Conservation (phyloP, 1,284 basidiomycete species). For the Malassezia sympodialis region DNA sequence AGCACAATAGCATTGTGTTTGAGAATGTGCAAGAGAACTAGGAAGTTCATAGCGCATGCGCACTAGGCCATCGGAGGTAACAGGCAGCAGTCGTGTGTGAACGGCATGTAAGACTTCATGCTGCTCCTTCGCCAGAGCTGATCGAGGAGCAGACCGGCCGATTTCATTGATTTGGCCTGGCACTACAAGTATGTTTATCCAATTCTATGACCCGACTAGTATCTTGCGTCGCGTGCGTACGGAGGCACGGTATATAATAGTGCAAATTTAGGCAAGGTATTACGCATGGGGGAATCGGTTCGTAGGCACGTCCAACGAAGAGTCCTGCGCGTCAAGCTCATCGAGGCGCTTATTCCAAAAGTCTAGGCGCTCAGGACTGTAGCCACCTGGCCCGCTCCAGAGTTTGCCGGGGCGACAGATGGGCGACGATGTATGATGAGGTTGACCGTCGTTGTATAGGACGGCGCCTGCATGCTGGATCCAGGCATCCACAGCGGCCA, state of each 20-base stretch:
- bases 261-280: not conserved
- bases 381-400: not conserved
- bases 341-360: slow-evolving; percentile 5
- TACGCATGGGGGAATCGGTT: not conserved
- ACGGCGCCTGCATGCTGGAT: not conserved
- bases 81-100: too few species aligned
- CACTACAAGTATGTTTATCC: too few species aligned
- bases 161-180: too few species aligned
- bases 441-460: slow-evolving; percentile 1
- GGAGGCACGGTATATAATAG: not conserved
- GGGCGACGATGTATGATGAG: not conserved
- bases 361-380: not conserved
- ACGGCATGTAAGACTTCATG: too few species aligned
- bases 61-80: too few species aligned
- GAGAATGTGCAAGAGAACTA: too few species aligned
- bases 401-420: not conserved
- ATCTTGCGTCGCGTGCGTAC: slow-evolving; percentile 2
- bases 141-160: too few species aligned
- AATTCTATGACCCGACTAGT: slow-evolving; percentile 20
- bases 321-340: slow-evolving; percentile 8
- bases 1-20: too few species aligned
- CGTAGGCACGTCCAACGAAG: not conserved
- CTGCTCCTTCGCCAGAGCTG: too few species aligned
- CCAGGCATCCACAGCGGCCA: not conserved
- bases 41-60: too few species aligned